Conservation (phyloP, 1,284 basidiomycete species). For the Ganoderma boninense region DNA sequence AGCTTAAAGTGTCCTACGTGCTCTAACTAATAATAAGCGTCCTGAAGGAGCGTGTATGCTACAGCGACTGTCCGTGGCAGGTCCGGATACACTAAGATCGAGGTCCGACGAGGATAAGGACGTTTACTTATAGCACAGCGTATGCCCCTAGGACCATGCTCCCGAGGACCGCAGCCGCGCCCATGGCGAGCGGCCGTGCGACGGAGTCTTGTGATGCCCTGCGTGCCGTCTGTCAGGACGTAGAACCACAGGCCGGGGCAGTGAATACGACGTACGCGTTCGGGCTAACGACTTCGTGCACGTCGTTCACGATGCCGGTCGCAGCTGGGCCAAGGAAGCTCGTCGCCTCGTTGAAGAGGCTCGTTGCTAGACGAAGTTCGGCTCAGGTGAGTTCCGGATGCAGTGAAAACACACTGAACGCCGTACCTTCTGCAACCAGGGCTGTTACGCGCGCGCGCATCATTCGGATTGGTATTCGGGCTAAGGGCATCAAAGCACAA, state of each 20-base stretch:
- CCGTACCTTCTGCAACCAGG: neutral
- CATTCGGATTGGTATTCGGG: too few relatives aligned
- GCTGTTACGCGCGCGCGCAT: neutral
- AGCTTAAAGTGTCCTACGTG: neutral
- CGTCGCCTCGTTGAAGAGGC: neutral
- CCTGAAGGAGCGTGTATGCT: conserved; percentile 6
- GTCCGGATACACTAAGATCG: neutral
- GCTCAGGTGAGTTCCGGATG: neutral
- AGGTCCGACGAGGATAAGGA: neutral
- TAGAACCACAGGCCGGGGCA: too few relatives aligned
- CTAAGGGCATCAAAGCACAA: neutral
- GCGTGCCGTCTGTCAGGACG: too few relatives aligned
- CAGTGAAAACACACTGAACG: neutral
- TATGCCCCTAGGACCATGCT: conserved; percentile 2
- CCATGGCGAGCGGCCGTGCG: conserved; percentile 5
- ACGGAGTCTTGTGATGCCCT: neutral
- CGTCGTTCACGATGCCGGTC: neutral
- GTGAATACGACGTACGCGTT: neutral
- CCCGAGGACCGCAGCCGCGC: neutral
- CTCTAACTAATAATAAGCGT: neutral
- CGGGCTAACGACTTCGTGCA: neutral
- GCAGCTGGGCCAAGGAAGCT: conserved; percentile 1
- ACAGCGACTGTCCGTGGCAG: neutral
- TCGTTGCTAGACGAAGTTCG: neutral
- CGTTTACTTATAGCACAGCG: conserved; percentile 2